These are phyloP conservation scores for Sanguinoderma infundibulare DNA, from an alignment of 1,284 basidiomycete species.

Conservation along the genomic window DNA sequence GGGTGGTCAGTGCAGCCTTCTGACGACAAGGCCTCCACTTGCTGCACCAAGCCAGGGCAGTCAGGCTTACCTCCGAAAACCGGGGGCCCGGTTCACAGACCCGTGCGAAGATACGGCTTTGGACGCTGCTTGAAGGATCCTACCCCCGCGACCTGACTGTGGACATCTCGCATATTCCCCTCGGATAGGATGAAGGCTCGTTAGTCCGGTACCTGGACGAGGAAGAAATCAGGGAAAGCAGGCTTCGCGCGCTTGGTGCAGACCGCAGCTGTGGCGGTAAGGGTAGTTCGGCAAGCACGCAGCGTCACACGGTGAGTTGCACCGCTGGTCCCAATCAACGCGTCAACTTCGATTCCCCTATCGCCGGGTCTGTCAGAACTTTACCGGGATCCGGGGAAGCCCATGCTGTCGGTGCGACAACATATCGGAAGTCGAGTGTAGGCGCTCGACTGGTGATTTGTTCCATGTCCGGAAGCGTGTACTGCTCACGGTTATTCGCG, in stretches of 20 bases:
- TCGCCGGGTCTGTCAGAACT: constrained; percentile 16
- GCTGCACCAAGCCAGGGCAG: neutral
- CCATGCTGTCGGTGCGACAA: neutral
- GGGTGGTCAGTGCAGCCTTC: too few species aligned
- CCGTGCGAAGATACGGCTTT: neutral
- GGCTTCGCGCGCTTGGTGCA: neutral
- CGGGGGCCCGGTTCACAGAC: neutral
- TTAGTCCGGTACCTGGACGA: neutral
- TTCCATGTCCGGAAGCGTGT: neutral
- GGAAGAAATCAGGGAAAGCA: neutral
- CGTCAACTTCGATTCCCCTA: constrained; percentile 6
- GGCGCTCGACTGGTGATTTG: neutral
- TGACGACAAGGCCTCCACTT: too few species aligned
- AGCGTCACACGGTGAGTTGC: constrained; percentile 8
- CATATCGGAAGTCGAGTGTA: too few species aligned
- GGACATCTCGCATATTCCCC: neutral
- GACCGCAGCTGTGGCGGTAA: neutral
- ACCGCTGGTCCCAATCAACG: neutral
- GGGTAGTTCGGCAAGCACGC: constrained; percentile 2
- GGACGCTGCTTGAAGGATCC: neutral
- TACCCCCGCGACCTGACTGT: too few species aligned
- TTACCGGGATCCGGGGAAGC: constrained; percentile 9
- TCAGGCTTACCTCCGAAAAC: neutral
- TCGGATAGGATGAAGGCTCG: neutral
- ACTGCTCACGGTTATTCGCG: neutral